phyloP scores from a whole-genome alignment of 1,139 yeast genomes.

The Candida neerlandica region DNA sequence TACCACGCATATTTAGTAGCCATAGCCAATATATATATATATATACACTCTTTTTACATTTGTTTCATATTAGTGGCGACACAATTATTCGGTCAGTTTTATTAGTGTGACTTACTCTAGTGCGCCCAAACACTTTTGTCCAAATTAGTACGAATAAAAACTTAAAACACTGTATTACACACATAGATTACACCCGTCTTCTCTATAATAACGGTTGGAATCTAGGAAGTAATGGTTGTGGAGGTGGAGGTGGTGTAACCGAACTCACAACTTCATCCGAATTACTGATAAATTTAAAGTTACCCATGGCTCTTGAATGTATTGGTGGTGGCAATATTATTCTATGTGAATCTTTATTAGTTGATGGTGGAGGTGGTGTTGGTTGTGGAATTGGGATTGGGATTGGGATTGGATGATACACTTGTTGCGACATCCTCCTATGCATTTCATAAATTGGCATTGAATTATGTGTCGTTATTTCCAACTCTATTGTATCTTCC shows the following conservation, averaged over 20 bases:
- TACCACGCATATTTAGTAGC: no score
- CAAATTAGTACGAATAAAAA: no score
- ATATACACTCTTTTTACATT: no score
- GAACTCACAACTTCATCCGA: constrained; percentile 19
- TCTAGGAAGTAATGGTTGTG: constrained; percentile 34
- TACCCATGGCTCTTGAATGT: constrained; percentile 7
- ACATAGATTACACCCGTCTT: background rate
- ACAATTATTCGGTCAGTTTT: background rate
- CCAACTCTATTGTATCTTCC: constrained; percentile 35
- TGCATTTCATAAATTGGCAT: constrained; percentile 37
- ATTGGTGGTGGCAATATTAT: constrained; percentile 39
- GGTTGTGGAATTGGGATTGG: constrained; percentile 9
- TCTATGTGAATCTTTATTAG: constrained; percentile 19
- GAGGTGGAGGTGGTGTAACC: constrained; percentile 27
- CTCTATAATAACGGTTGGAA: constrained; percentile 40
- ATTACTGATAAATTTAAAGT: constrained; percentile 15
- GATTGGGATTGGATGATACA: constrained; percentile 9
- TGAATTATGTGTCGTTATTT: constrained; percentile 36
- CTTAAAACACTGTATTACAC: background rate
- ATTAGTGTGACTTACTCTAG: no score
- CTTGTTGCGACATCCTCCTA: constrained; percentile 11
- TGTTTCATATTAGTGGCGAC: no score
- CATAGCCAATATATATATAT: background rate
- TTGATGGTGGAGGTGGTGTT: constrained; percentile 9
- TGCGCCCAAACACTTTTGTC: no score